phyloP scores from a whole-genome alignment of 768 basidiomycete species.

The Tubosaeta sp. region DNA sequence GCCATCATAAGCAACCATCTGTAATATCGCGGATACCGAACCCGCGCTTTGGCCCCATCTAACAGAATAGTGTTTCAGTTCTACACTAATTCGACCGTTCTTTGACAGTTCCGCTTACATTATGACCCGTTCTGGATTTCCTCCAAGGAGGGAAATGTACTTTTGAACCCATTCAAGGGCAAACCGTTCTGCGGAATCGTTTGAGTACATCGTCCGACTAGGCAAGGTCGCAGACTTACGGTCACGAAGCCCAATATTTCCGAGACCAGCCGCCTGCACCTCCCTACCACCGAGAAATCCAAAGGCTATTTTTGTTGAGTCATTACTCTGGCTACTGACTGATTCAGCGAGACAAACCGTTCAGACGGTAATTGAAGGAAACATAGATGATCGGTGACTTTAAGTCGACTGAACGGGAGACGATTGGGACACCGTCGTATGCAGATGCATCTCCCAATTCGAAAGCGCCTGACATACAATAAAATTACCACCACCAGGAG shows the following conservation, averaged over 20 bases:
- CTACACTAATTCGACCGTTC: not conserved
- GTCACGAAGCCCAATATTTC: conserved; percentile 39
- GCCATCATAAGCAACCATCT: conserved; percentile 16
- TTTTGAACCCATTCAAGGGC: conserved; percentile 42
- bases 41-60: conserved; percentile 21
- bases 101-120: conserved; percentile 10
- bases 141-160: conserved; percentile 40
- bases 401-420: conserved; percentile 18
- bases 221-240: conserved; percentile 11
- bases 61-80: not conserved
- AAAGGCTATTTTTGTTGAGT: conserved; percentile 13
- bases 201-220: not conserved
- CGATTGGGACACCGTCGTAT: conserved; percentile 16
- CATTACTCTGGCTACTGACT: not conserved
- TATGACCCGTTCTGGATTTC: conserved; percentile 32
- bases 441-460: conserved; percentile 11
- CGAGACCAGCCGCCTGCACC: conserved; percentile 21
- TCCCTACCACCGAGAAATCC: conserved; percentile 29
- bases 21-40: conserved; percentile 9
- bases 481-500: not conserved
- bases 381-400: conserved; percentile 18
- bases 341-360: conserved; percentile 8
- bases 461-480: conserved; percentile 10
- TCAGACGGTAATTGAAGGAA: conserved; percentile 21
- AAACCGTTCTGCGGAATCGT: conserved; percentile 23